Percentiles rank a stretch among this genome's conserved stretches.
phyloP scores from a whole-genome alignment of 768 basidiomycete species.

The Austroboletus festivus region DNA sequence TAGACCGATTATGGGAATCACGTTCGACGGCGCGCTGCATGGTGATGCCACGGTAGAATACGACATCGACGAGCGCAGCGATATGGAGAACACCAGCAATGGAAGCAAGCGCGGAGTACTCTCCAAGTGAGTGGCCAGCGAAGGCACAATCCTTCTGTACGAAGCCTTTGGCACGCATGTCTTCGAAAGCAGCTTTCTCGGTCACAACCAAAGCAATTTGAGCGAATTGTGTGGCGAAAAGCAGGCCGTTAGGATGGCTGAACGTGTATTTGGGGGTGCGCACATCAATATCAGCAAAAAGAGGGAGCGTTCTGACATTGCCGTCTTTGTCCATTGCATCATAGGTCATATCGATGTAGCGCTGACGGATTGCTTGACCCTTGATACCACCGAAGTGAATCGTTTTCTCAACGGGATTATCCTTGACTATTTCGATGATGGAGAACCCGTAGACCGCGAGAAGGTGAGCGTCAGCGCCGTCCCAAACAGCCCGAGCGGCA shows the following conservation, averaged over 20 bases:
- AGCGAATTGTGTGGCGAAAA: conserved; percentile 98
- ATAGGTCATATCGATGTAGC: conserved; percentile 99
- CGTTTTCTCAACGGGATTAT: conserved; percentile 97
- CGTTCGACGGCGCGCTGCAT: conserved; percentile 99
- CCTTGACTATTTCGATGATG: conserved; percentile 97
- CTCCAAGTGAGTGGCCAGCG: conserved; percentile 96
- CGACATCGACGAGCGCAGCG: conserved; percentile 93
- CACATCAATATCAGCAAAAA: conserved; percentile 93
- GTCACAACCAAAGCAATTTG: conserved; percentile 98
- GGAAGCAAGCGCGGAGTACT: conserved; percentile 97
- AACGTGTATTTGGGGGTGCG: conserved; percentile 98
- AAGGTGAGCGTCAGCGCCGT: conserved; percentile 90
- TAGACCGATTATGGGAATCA: conserved; percentile 87
- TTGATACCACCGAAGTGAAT: conserved; percentile 99
- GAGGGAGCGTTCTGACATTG: conserved; percentile 90
- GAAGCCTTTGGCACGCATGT: conserved; percentile 94
- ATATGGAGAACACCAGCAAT: conserved; percentile 96
- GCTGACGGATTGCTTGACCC: conserved; percentile 94
- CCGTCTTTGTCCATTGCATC: conserved; percentile 97
- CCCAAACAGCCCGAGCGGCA: conserved; percentile 96
- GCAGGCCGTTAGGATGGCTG: conserved; percentile 89
- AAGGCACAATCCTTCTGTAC: conserved; percentile 91
- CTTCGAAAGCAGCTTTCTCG: conserved; percentile 97
- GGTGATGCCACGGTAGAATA: conserved; percentile 99
- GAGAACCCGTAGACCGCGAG: conserved; percentile 97